Evolutionary conservation across 495 filamentous ascomycete species (phyloP).

Genomic region (Hypomontagnella monticulosa): DNA sequence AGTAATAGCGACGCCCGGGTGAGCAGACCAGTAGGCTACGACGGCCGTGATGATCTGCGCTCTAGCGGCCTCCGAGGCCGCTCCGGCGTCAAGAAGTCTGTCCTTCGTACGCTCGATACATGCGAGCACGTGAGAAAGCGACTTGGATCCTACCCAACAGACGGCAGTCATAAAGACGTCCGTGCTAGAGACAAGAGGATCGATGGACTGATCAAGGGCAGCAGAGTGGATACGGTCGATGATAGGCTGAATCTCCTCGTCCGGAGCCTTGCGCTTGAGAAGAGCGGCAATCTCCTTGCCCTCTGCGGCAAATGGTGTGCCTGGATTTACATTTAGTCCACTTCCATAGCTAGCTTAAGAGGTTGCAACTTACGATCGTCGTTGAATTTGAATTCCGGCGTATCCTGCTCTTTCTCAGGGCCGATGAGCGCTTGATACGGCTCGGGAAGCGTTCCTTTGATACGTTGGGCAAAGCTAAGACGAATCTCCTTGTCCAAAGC

Average conservation of each 20-base stretch:
- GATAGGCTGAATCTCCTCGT: constrained; percentile 80
- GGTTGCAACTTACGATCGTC: constrained; percentile 69
- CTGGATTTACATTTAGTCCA: constrained; percentile 53
- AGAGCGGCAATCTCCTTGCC: constrained; percentile 80
- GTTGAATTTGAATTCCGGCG: constrained; percentile 91
- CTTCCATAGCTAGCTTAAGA: background rate
- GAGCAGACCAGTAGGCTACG: constrained; percentile 91
- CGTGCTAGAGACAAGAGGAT: constrained; percentile 82
- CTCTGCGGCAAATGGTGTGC: constrained; percentile 80
- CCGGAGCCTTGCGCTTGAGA: constrained; percentile 82
- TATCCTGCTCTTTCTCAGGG: constrained; percentile 89
- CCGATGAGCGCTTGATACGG: constrained; percentile 84
- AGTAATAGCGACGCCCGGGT: constrained; percentile 90
- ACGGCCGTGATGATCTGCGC: constrained; percentile 90
- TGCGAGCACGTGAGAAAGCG: constrained; percentile 92
- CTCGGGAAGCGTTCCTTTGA: constrained; percentile 90
- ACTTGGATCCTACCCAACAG: constrained; percentile 91
- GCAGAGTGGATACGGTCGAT: constrained; percentile 80
- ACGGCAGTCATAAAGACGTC: constrained; percentile 94
- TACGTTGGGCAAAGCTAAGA: constrained; percentile 93
- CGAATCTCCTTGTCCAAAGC: constrained; percentile 97
- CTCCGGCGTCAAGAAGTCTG: constrained; percentile 80
- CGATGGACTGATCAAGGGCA: constrained; percentile 72
- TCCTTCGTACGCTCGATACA: constrained; percentile 97
- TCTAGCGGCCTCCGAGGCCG: constrained; percentile 74